Conservation (phyloP, 2,329 filamentous ascomycete species). For the Teratosphaeria nubilosa region DNA sequence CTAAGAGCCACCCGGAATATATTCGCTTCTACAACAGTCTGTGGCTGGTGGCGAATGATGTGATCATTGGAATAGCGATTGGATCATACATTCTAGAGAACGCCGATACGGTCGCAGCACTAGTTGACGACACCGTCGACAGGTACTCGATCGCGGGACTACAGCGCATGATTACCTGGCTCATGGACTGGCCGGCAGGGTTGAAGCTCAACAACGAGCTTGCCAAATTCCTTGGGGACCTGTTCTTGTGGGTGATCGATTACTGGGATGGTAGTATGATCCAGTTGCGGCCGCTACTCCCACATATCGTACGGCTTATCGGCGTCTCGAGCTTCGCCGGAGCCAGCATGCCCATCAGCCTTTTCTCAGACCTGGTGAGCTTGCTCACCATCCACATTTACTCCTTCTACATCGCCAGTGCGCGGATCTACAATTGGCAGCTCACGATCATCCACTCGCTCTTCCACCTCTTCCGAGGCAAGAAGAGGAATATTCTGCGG, state of each 20-base stretch:
- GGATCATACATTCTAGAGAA: conserved; percentile 98
- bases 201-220: conserved; percentile 92
- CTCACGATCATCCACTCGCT: conserved; percentile 91
- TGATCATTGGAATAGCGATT: conserved; percentile 94
- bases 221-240: conserved; percentile 82
- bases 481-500: conserved; percentile 92
- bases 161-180: conserved; percentile 81
- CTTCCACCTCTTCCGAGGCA: conserved; percentile 97
- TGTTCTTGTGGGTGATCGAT: conserved; percentile 97
- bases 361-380: conserved; percentile 89
- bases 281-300: conserved; percentile 68
- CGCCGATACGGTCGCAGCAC: conserved; percentile 67
- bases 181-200: conserved; percentile 91
- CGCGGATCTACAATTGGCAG: conserved; percentile 97
- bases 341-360: conserved; percentile 90
- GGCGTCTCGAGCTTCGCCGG: conserved; percentile 92
- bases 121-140: conserved; percentile 65
- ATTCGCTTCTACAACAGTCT: conserved; percentile 98
- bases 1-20: conserved; percentile 90
- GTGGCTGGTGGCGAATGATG: conserved; percentile 96
- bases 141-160: conserved; percentile 82
- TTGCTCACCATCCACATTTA: conserved; percentile 92
- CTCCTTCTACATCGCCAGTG: conserved; percentile 93
- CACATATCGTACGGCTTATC: conserved; percentile 80
- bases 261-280: conserved; percentile 86